Evolutionary conservation across 2,329 filamentous ascomycete species (phyloP).

Genomic region (Aspergillus pseudoviridinutans): DNA sequence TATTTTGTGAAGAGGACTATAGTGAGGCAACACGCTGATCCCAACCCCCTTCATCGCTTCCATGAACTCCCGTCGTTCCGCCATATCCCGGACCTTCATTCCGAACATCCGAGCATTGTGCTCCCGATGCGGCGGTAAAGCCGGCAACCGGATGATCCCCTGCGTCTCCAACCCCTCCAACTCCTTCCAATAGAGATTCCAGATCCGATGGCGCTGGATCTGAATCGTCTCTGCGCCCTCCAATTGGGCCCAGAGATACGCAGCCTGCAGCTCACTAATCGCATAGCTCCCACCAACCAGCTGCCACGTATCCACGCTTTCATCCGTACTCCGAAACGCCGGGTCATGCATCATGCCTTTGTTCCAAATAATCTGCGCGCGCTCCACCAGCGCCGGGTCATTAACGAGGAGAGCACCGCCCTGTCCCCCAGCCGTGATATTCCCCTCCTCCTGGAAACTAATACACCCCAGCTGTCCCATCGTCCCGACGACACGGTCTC

Average conservation of each 20-base stretch:
- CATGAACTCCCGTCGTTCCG: neutral
- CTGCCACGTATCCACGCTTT: slow-evolving; percentile 9
- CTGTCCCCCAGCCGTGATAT: slow-evolving; percentile 12
- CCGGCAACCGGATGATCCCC: neutral
- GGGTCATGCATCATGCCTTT: slow-evolving; percentile 8
- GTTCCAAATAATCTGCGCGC: slow-evolving; percentile 7
- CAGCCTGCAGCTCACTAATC: slow-evolving; percentile 10
- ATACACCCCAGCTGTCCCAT: slow-evolving; percentile 15
- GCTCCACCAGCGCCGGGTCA: slow-evolving; percentile 2
- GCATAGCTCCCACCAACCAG: slow-evolving; percentile 6
- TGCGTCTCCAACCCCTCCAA: neutral
- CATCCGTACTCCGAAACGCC: slow-evolving; percentile 10
- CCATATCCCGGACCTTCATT: neutral
- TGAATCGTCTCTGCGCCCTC: slow-evolving; percentile 6
- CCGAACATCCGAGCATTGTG: slow-evolving; percentile 1
- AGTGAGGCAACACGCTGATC: neutral
- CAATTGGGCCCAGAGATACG: slow-evolving; percentile 11
- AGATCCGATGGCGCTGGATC: slow-evolving; percentile 2
- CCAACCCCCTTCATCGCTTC: neutral
- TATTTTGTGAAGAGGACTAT: neutral
- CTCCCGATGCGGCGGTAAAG: neutral
- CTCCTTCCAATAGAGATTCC: slow-evolving; percentile 5
- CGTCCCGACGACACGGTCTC: slow-evolving; percentile 9
- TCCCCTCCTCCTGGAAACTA: slow-evolving; percentile 16
- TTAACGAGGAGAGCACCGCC: slow-evolving; percentile 14